Base-by-base conservation (phyloP, 192 early-diverging fungal genomes). In the Coemansia sp. region DNA sequence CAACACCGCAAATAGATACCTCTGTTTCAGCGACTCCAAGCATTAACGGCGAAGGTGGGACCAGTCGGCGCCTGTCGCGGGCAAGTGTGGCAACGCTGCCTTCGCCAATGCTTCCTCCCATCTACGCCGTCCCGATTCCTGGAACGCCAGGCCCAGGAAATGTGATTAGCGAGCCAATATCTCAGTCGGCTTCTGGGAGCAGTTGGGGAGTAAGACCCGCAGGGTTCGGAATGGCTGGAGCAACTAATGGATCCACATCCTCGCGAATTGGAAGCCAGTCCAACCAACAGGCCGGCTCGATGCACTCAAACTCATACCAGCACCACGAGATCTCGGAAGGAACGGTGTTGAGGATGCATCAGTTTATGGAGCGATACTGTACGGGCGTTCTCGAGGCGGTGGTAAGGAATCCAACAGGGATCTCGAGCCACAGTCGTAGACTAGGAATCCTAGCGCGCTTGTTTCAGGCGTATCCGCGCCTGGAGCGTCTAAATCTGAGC, bases 331-430 rank as follows among this genome's bases (percentile, higher is more conserved):
- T 79, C 8, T 84, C 82, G 2, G 82, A 84, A 26, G 77, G 82
- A 59, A 84, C 82, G 3, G 77, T 84, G 6, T 52, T 70, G 42
- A 69, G 82, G 43, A 75, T 84, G 77, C 82, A 84, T 45, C 76
- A 79, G 71, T 84, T 74, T 64, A 84, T 84, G 82, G 82, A 84
- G 74, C 64, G 71, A 43, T 84, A 68, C 71, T 84, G 82, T 32
- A 73, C 73, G 6, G 72, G 73, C 44, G 71, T 84, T 21, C 65
- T 79, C 16, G 77, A 76, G 26, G 77, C 77, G 1, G 69, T 74
- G 40, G 58, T 84, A 45, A 69, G 63, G 43, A 84, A 84, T 48
- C 73, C 82, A 21, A 67, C 71, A 1, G 82, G 82, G 12, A 84
- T 84, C 65, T 75, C 77, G 37, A 84, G 74, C 74, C 82, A 78